phyloP scores from a whole-genome alignment of 1,139 yeast genomes.

The Maudiozyma humilis region DNA sequence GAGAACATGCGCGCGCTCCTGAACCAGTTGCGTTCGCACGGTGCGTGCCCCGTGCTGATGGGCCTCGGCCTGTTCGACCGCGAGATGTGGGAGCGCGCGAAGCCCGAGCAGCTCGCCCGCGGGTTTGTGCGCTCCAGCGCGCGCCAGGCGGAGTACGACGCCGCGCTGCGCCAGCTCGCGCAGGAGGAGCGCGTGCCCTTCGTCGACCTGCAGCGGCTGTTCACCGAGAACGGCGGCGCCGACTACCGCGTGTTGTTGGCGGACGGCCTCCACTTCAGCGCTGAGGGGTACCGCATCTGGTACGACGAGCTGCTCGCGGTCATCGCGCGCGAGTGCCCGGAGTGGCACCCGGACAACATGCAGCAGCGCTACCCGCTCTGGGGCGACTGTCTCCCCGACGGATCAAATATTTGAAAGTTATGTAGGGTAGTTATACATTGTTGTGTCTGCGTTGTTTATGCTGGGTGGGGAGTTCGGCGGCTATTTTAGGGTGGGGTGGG shows the following conservation, averaged over 20 bases:
- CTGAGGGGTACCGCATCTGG: constrained; percentile 49
- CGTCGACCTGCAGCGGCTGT: constrained; percentile 44
- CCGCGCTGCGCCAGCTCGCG: constrained; percentile 43
- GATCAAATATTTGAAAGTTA: constrained; percentile 17
- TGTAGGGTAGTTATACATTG: not conserved
- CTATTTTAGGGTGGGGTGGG: too few relatives aligned
- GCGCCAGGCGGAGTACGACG: constrained; percentile 41
- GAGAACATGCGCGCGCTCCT: constrained; percentile 42
- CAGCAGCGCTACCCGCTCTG: constrained; percentile 35
- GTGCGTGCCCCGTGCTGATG: constrained; percentile 45
- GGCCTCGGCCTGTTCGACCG: constrained; percentile 58
- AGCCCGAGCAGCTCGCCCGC: constrained; percentile 26
- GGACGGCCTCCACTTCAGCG: constrained; percentile 67
- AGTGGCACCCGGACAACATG: constrained; percentile 36
- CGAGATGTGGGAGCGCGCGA: constrained; percentile 32
- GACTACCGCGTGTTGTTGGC: constrained; percentile 30
- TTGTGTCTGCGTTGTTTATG: not conserved
- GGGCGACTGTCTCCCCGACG: constrained; percentile 30
- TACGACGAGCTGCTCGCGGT: constrained; percentile 37
- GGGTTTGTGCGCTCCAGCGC: constrained; percentile 38
- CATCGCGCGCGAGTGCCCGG: constrained; percentile 42
- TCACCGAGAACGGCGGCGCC: constrained; percentile 26
- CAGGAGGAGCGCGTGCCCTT: constrained; percentile 40
- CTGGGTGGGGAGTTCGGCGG: not conserved
- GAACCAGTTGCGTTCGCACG: constrained; percentile 33